Evolutionary conservation across 345 rosid species (phyloP).

Genomic region (Dipteronia dyeriana): DNA sequence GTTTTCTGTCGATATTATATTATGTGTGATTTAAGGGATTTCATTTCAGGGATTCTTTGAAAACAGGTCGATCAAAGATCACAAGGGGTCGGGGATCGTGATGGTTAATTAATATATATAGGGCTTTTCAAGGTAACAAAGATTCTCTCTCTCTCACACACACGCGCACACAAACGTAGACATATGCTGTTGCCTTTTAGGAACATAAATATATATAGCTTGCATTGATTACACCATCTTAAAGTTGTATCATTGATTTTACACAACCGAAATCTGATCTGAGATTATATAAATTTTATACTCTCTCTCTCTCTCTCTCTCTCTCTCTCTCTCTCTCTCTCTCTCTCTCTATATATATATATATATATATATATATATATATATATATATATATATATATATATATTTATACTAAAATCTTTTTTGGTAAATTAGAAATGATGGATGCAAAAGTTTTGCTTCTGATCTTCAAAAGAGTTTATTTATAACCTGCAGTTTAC

Average conservation of each 20-base stretch:
- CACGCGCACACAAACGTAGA: background rate
- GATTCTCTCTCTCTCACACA: background rate
- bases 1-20: background rate
- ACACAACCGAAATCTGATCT: background rate
- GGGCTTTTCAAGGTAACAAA: background rate
- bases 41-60: background rate
- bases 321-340: no score
- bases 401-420: no score
- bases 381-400: no score
- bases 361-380: no score
- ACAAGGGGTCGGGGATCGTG: no score
- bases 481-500: background rate
- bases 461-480: background rate
- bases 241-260: background rate
- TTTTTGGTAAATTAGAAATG: no score
- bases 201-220: background rate
- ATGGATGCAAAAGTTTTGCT: background rate
- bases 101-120: background rate
- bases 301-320: no score
- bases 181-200: background rate
- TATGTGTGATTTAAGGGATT: conserved; percentile 1
- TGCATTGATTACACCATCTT: background rate
- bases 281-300: background rate
- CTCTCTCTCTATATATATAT: no score
- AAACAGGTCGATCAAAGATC: background rate